phyloP scores from a whole-genome alignment of 768 basidiomycete species.

The Leucosporidium scottii region DNA sequence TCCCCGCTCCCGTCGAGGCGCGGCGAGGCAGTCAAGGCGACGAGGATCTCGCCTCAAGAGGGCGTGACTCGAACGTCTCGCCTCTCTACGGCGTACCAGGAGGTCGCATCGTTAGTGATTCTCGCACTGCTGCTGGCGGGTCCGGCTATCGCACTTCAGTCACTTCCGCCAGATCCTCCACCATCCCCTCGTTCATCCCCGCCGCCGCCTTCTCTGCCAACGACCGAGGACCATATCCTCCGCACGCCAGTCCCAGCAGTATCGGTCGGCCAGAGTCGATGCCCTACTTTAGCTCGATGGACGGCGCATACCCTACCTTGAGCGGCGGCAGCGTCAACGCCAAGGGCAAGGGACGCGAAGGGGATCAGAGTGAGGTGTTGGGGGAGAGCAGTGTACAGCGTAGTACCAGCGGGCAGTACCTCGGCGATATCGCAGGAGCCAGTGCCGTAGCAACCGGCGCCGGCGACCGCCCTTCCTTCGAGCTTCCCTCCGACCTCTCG shows the following conservation, averaged over 20 bases:
- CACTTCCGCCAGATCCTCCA: background rate
- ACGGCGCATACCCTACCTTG: background rate
- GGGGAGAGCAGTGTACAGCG: background rate
- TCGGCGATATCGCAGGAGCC: no score
- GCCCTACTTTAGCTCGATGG: background rate
- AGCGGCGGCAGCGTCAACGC: background rate
- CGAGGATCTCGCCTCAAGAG: background rate
- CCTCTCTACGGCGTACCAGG: background rate
- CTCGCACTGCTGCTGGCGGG: background rate
- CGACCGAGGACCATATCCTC: slow-evolving; percentile 24
- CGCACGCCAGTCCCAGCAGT: background rate
- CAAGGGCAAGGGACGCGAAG: background rate
- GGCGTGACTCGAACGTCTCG: background rate
- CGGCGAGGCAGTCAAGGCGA: background rate
- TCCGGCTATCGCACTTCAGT: background rate
- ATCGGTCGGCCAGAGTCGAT: no score
- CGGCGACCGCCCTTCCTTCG: background rate
- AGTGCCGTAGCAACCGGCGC: background rate
- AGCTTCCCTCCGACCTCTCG: background rate
- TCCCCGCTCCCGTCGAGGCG: background rate
- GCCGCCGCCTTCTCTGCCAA: slow-evolving; percentile 8
- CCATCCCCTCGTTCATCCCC: slow-evolving; percentile 10
- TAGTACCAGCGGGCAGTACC: no score
- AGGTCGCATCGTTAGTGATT: background rate
- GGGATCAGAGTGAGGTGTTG: background rate